Conservation (phyloP, 2,329 filamentous ascomycete species). For the Trichoderma sp. region DNA sequence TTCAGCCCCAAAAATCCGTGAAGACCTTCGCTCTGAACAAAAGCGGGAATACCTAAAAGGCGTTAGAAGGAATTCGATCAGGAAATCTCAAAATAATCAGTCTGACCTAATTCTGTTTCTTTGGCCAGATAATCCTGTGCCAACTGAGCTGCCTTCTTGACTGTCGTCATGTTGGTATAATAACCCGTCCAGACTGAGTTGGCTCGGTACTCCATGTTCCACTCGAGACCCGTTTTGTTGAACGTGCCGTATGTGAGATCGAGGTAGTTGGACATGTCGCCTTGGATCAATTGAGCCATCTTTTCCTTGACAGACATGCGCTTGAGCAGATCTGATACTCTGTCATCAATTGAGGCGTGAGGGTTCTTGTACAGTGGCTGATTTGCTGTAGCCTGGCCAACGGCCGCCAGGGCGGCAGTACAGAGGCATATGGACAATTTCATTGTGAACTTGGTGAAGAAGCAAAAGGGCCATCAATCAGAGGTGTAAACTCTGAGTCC, state of each 20-base stretch:
- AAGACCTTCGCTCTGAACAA: conserved; percentile 5
- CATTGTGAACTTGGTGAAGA: background rate
- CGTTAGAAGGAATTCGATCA: background rate
- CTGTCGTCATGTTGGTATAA: conserved; percentile 10
- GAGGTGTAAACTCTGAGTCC: background rate
- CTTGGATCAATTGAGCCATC: conserved; percentile 11
- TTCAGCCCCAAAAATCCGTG: background rate
- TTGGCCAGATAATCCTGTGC: conserved; percentile 2
- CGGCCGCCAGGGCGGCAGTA: background rate
- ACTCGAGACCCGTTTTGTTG: conserved; percentile 10
- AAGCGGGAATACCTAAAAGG: background rate
- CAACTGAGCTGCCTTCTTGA: conserved; percentile 1
- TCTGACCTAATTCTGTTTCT: background rate
- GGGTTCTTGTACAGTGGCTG: conserved; percentile 10
- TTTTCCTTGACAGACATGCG: conserved; percentile 11
- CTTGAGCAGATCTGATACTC: conserved; percentile 2
- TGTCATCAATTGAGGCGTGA: conserved; percentile 3
- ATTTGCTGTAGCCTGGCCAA: background rate
- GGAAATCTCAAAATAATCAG: background rate
- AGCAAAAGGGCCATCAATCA: background rate
- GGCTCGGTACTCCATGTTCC: conserved; percentile 13
- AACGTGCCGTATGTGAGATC: conserved; percentile 1
- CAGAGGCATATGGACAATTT: background rate
- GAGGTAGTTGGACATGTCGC: conserved; percentile 13
- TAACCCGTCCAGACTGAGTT: conserved; percentile 12